These are phyloP conservation scores for Vigna mungo DNA, from an alignment of 306 rosid genomes.

Conservation along the genomic window DNA sequence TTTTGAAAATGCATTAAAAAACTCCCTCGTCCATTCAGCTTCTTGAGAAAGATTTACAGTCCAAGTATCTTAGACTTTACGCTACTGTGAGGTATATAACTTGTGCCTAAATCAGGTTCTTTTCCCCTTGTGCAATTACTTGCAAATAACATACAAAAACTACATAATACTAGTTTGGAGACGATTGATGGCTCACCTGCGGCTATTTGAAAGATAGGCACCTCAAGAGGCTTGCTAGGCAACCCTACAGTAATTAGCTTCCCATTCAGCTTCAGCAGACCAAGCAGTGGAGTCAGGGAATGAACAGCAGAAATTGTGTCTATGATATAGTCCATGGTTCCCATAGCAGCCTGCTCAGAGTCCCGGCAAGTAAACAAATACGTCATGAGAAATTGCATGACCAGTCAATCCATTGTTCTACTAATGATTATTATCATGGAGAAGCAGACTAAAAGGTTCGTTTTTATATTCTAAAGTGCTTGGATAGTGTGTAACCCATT, in stretches of 20 bases:
- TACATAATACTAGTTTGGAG: slow-evolving; percentile 10
- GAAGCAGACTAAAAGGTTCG: slow-evolving; percentile 3
- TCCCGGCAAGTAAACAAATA: background rate
- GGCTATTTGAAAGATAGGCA: slow-evolving; percentile 68
- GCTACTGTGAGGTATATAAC: slow-evolving; percentile 4
- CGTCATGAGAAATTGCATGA: slow-evolving; percentile 1
- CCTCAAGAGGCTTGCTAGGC: slow-evolving; percentile 79
- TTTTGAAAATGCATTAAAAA: background rate
- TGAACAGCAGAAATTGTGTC: slow-evolving; percentile 88
- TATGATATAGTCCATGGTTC: slow-evolving; percentile 85
- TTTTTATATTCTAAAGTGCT: background rate
- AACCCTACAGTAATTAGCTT: slow-evolving; percentile 81
- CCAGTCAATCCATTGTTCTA: slow-evolving; percentile 21
- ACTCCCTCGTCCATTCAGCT: background rate
- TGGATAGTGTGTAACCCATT: background rate
- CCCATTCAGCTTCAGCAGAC: slow-evolving; percentile 85
- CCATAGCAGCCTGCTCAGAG: slow-evolving; percentile 68
- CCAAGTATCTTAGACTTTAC: background rate
- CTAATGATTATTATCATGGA: slow-evolving; percentile 4
- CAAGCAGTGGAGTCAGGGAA: slow-evolving; percentile 69
- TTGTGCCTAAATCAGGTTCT: slow-evolving; percentile 9
- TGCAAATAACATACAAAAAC: background rate
- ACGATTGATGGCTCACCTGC: slow-evolving; percentile 55
- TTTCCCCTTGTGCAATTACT: slow-evolving; percentile 4
- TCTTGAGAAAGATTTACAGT: background rate